Conservation (phyloP, 202 grass and related monocot species). For the Bolboschoenoplectus hybrid region DNA sequence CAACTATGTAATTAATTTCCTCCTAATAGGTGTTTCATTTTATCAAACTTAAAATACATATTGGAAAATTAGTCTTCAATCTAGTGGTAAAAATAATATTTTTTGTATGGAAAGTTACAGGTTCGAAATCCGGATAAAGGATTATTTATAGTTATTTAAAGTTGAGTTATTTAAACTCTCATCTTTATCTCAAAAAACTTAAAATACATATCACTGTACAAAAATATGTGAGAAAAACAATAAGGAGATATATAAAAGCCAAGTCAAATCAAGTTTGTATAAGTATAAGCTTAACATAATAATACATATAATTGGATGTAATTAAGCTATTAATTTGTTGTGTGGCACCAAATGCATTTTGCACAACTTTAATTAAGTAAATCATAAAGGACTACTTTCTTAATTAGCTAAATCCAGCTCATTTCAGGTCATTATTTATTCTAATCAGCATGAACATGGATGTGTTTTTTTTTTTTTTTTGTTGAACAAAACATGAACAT, state of each 20-base stretch:
- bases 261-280: no score
- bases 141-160: no score
- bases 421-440: background rate
- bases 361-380: background rate
- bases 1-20: background rate
- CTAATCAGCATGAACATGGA: background rate
- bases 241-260: no score
- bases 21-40: background rate
- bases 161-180: no score
- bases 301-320: background rate
- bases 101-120: no score
- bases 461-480: background rate
- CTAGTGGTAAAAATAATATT: no score
- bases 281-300: no score
- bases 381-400: background rate
- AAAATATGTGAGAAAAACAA: no score
- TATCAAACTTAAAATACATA: background rate
- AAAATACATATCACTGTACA: no score
- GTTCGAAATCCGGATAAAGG: no score
- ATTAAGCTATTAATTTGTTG: background rate
- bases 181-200: no score
- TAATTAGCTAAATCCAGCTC: background rate
- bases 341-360: background rate
- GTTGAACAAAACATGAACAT: background rate
- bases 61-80: no score